A percentile compares a stretch with the other conserved stretches of the same genome.
phyloP scores from a whole-genome alignment of 257 asterid genomes.

The Buddleja alternifolia region DNA sequence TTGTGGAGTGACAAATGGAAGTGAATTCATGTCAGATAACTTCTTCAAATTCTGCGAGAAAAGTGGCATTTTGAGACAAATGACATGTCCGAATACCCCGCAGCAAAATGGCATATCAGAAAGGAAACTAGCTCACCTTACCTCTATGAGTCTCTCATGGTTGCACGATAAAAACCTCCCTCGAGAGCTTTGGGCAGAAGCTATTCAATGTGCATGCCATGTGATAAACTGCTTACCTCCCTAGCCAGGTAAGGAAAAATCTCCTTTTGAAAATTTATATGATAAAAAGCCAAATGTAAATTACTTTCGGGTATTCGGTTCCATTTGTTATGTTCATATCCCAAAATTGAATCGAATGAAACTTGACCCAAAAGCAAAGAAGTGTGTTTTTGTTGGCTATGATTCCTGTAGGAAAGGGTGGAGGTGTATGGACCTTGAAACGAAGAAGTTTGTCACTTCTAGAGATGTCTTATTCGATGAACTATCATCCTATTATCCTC shows the following conservation, averaged over 20 bases:
- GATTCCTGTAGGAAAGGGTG: slow-evolving; percentile 9
- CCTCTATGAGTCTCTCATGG: slow-evolving; percentile 1
- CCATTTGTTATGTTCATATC: slow-evolving; percentile 21
- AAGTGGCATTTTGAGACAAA: slow-evolving; percentile 4
- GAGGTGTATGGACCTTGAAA: too few species aligned
- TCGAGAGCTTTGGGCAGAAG: slow-evolving; percentile 21
- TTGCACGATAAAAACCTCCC: slow-evolving; percentile 28
- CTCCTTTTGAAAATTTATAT: slow-evolving; percentile 23
- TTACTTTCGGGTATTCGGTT: slow-evolving; percentile 29
- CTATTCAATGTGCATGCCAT: slow-evolving; percentile 17
- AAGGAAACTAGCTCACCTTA: slow-evolving; percentile 6
- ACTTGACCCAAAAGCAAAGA: slow-evolving; percentile 26
- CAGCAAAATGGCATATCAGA: neutral
- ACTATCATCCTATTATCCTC: neutral
- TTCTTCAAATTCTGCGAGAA: neutral
- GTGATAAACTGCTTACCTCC: slow-evolving; percentile 22
- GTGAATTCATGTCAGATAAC: slow-evolving; percentile 12
- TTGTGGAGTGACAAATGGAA: slow-evolving; percentile 24
- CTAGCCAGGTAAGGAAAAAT: slow-evolving; percentile 21
- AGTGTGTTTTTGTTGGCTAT: neutral
- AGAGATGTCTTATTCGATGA: too few species aligned
- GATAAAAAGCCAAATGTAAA: slow-evolving; percentile 24
- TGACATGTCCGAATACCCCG: slow-evolving; percentile 27
- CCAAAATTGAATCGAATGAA: slow-evolving; percentile 17
- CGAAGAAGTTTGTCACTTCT: neutral